Evolutionary conservation across 176 grass and related monocot genomes (phyloP), one percentile per base, ranked within the genome.

Genomic region (Alopecurus myosuroides): DNA sequence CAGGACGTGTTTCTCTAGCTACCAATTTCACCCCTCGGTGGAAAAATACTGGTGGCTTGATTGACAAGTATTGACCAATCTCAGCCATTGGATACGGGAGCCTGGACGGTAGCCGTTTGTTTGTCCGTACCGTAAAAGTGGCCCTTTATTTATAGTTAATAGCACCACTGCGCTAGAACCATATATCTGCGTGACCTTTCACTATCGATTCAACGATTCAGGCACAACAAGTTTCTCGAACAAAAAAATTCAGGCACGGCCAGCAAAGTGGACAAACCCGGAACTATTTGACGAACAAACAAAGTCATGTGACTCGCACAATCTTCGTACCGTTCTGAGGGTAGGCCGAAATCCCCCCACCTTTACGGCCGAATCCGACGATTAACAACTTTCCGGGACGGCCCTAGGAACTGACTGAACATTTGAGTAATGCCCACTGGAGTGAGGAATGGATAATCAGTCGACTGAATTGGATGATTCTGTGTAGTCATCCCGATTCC

Each of bases 361-460:
- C 28, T 35, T 19, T 51, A 74, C 30, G 31, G 78, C 58, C 14
- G 20, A 22, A 89, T 20, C 41, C 42, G 66, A 77, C 40, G 42
- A 78, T 63, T 72, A 73, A 77, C 71, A 34, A 34, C 49, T 85
- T 77, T 35, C 45, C 31, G 70, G 9, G 40, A 85, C 50, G 62
- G 13, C 31, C 39, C 82, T 40, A 1, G 41, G 9, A 25, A 61
- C 49, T 70, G 60, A 79, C 49, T 3, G 50, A 70, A 53, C 45
- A 23, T 42, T 56, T 63, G 63, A 49, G 26, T 81, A 29, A 4
- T n/a, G 23, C 58, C 58, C 22, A 14, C 3, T 77, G 33, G 33
- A 72, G 63, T n/a, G 8, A 53, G 26, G 52, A 89, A 63, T 52
- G 44, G 83, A 82, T 65, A 78, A 70, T 41, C 44, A 8, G 25